phyloP scores from a whole-genome alignment of 345 rosid genomes.

The Brassica napus region DNA sequence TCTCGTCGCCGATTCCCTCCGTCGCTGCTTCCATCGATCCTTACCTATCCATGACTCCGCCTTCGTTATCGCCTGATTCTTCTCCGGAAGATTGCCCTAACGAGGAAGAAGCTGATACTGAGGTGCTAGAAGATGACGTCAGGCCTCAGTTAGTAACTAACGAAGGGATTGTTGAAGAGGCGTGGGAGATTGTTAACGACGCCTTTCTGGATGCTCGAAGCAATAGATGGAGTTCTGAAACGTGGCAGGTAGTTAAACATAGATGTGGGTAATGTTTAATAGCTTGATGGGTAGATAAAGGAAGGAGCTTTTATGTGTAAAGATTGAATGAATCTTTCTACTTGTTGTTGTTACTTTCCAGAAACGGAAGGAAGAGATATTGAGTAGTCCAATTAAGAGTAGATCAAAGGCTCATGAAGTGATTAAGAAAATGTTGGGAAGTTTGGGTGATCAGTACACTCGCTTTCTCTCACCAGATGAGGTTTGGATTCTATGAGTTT shows the following conservation, averaged over 20 bases:
- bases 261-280: not conserved
- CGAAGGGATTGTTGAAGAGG: conserved; percentile 79
- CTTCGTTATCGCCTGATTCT: conserved; percentile 27
- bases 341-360: conserved; percentile 21
- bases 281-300: conserved; percentile 17
- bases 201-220: conserved; percentile 60
- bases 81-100: conserved; percentile 50
- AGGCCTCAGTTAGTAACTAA: conserved; percentile 51
- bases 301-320: conserved; percentile 22
- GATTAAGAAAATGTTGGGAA: conserved; percentile 72
- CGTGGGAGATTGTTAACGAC: conserved; percentile 88
- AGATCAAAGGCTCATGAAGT: conserved; percentile 83
- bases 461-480: conserved; percentile 84
- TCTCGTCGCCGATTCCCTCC: conserved; percentile 56
- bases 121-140: conserved; percentile 33
- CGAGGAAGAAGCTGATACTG: conserved; percentile 57
- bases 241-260: conserved; percentile 56
- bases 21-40: conserved; percentile 40
- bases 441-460: conserved; percentile 89
- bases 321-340: not conserved
- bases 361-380: conserved; percentile 68
- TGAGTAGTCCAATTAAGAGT: conserved; percentile 55
- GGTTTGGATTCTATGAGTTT: conserved; percentile 43
- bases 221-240: conserved; percentile 64
- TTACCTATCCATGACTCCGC: conserved; percentile 37